Percentiles rank a stretch among this genome's conserved stretches.
Conservation (phyloP, 2,329 filamentous ascomycete genomes). For the Verticillium isaacii region DNA sequence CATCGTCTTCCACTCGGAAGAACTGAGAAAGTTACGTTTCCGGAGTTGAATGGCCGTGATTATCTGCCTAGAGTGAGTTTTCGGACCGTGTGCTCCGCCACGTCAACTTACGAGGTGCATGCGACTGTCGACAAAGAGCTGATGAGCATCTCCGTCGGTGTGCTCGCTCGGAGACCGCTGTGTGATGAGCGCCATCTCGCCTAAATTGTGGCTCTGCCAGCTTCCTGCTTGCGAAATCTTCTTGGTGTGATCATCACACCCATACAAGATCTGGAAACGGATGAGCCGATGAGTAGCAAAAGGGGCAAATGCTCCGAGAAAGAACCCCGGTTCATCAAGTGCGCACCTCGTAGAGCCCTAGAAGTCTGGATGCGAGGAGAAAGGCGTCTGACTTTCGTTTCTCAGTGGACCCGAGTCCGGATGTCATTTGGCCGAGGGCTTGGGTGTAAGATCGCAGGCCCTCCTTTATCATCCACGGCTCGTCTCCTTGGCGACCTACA, state of each 20-base stretch:
- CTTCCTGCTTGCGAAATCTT: conserved; percentile 11
- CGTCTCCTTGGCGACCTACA: conserved; percentile 12
- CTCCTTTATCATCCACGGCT: conserved; percentile 13
- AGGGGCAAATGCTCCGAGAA: neutral
- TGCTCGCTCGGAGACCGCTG: conserved; percentile 5
- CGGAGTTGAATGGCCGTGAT: conserved; percentile 13
- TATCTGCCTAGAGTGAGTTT: neutral
- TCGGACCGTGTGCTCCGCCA: neutral
- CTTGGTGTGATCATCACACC: conserved; percentile 10
- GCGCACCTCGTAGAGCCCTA: conserved; percentile 16
- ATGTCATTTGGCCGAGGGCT: conserved; percentile 10
- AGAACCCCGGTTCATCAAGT: neutral
- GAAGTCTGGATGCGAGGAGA: conserved; percentile 8
- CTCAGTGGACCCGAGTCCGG: conserved; percentile 1
- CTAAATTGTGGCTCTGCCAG: conserved; percentile 12
- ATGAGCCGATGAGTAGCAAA: conserved; percentile 1
- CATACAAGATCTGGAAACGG: conserved; percentile 11
- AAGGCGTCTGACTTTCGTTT: conserved; percentile 9
- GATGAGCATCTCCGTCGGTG: conserved; percentile 11
- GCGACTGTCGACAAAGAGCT: conserved; percentile 15
- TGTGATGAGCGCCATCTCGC: conserved; percentile 10
- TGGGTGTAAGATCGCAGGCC: conserved; percentile 15
- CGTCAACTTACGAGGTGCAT: conserved; percentile 13
- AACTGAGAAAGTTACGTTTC: conserved; percentile 19
- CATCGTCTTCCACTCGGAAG: conserved; percentile 23